phyloP scores from a whole-genome alignment of 2,329 filamentous ascomycete genomes.

The Drechslerella dactyloides region DNA sequence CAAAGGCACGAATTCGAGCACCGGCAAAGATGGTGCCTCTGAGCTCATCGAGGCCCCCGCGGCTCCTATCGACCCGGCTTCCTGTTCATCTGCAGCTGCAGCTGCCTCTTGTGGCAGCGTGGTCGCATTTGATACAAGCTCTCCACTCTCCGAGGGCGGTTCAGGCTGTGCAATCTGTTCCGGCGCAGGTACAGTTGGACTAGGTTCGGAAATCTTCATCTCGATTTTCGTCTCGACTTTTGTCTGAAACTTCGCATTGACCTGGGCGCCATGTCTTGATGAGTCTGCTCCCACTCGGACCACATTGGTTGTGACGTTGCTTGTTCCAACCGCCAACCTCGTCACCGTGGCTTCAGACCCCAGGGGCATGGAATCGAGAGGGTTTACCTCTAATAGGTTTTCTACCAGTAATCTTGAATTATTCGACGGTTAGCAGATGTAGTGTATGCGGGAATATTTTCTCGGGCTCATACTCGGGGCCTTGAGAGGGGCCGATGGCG shows the following conservation, averaged over 20 bases:
- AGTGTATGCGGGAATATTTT: neutral
- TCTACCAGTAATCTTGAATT: neutral
- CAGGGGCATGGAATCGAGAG: neutral
- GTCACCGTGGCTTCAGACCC: neutral
- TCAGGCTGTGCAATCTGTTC: neutral
- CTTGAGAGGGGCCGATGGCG: neutral
- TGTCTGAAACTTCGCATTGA: constrained; percentile 1
- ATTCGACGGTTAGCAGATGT: neutral
- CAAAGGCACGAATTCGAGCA: no score
- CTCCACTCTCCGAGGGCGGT: neutral
- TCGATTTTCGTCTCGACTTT: constrained; percentile 32
- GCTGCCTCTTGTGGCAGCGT: neutral
- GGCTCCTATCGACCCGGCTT: no score
- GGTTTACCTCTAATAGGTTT: neutral
- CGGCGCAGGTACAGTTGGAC: constrained; percentile 6
- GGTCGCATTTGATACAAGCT: neutral
- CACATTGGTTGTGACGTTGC: constrained; percentile 17
- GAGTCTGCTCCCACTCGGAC: constrained; percentile 17
- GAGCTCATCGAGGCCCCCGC: no score
- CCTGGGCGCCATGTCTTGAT: constrained; percentile 10
- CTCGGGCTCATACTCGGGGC: neutral
- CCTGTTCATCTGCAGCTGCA: no score
- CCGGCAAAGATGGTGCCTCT: no score
- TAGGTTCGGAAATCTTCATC: constrained; percentile 20
- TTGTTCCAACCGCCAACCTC: neutral